phyloP scores from a whole-genome alignment of 2,329 filamentous ascomycete genomes.

The Colletotrichum cordylinicola region DNA sequence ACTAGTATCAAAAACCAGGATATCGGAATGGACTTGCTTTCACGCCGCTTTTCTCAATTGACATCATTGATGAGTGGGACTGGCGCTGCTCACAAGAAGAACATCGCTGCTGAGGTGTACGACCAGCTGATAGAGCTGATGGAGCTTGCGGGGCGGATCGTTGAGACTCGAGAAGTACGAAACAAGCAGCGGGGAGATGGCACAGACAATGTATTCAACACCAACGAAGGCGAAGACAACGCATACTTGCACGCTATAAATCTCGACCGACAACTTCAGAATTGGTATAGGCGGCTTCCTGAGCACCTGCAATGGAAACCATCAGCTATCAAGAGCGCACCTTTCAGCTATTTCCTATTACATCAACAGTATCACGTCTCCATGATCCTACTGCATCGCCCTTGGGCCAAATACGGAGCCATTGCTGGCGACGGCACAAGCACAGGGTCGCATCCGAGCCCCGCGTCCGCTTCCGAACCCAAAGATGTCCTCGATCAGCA shows the following conservation, averaged over 20 bases:
- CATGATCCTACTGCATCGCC: conserved; percentile 58
- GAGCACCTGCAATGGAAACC: conserved; percentile 54
- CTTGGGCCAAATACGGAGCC: conserved; percentile 57
- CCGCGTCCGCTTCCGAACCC: conserved; percentile 27
- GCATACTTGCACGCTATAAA: conserved; percentile 56
- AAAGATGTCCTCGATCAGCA: conserved; percentile 2
- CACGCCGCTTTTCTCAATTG: conserved; percentile 49
- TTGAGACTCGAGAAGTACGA: conserved; percentile 46
- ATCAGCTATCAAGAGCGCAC: conserved; percentile 54
- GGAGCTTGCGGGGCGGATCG: conserved; percentile 58
- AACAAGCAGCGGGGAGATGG: conserved; percentile 31
- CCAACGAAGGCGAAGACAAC: conserved; percentile 44
- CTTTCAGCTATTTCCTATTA: conserved; percentile 57
- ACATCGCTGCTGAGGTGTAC: conserved; percentile 45
- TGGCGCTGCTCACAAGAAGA: conserved; percentile 30
- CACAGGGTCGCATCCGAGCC: conserved; percentile 36
- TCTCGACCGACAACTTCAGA: conserved; percentile 58
- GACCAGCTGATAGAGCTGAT: conserved; percentile 60
- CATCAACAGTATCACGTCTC: conserved; percentile 62
- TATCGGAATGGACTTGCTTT: conserved; percentile 51
- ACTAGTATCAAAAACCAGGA: conserved; percentile 59
- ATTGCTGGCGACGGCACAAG: conserved; percentile 35
- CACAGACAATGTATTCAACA: conserved; percentile 32
- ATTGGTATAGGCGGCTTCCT: conserved; percentile 58
- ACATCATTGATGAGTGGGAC: conserved; percentile 37